A percentile compares a stretch with the other conserved stretches of the same genome.
Evolutionary conservation across 352 stramenopile species (phyloP).

Genomic region (Halophytophthora polymorphica): DNA sequence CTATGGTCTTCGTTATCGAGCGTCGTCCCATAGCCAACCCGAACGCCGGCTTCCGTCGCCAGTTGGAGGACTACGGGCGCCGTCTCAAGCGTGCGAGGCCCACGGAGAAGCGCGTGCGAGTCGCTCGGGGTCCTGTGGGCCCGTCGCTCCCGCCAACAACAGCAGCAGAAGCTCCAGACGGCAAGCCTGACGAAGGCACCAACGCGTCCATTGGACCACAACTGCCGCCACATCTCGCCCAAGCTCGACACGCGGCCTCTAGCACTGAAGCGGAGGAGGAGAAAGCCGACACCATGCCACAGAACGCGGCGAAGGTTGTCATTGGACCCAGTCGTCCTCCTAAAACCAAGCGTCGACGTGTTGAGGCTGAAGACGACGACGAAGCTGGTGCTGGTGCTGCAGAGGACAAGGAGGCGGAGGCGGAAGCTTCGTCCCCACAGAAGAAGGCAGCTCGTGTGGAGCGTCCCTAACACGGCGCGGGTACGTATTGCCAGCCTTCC

Average conservation of each 20-base stretch:
- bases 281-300: background rate
- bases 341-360: constrained; percentile 21
- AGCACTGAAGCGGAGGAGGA: constrained; percentile 3
- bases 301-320: constrained; percentile 3
- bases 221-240: constrained; percentile 42
- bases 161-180: constrained; percentile 1
- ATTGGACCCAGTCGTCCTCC: constrained; percentile 31
- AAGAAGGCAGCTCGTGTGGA: constrained; percentile 9
- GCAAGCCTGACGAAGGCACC: constrained; percentile 1
- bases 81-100: constrained; percentile 30
- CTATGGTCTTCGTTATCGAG: constrained; percentile 50
- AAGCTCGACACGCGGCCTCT: constrained; percentile 2
- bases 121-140: constrained; percentile 21
- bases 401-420: constrained; percentile 1
- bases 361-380: background rate
- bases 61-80: constrained; percentile 56
- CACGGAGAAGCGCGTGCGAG: constrained; percentile 24
- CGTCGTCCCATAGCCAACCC: constrained; percentile 66
- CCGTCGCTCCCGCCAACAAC: constrained; percentile 19
- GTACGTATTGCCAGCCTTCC: constrained; percentile 4
- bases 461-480: background rate
- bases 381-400: background rate
- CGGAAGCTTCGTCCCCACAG: constrained; percentile 16
- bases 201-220: constrained; percentile 52
- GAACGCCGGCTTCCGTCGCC: constrained; percentile 65